A percentile compares a stretch with the other conserved stretches of the same genome.
These are phyloP conservation scores for Eleusine indica DNA, from an alignment of 176 grass and related monocot species.

Conservation along the genomic window DNA sequence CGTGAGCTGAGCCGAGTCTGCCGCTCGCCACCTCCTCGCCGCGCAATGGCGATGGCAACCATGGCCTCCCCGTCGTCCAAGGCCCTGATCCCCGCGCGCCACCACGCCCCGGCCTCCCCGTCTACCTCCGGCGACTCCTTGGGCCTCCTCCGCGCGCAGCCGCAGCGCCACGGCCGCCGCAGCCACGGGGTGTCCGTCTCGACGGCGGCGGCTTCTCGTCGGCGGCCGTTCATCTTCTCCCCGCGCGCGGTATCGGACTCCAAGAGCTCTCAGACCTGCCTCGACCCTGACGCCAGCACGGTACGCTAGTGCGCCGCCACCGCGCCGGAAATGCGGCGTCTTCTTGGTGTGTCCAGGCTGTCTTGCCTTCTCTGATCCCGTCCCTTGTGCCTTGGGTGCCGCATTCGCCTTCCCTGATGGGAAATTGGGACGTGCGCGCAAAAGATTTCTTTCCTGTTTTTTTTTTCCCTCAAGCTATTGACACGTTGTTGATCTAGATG, in stretches of 20 bases:
- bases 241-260: slow-evolving; percentile 85
- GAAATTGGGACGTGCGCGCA: slow-evolving; percentile 19
- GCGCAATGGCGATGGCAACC: slow-evolving; percentile 66
- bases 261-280: slow-evolving; percentile 86
- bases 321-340: slow-evolving; percentile 23
- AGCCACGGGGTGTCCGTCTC: slow-evolving; percentile 8
- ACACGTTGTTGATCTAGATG: slow-evolving; percentile 2
- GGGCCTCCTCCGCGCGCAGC: slow-evolving; percentile 25
- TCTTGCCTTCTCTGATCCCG: slow-evolving; percentile 18
- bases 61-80: slow-evolving; percentile 32
- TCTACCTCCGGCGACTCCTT: slow-evolving; percentile 47
- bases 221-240: slow-evolving; percentile 58
- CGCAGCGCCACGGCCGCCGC: slow-evolving; percentile 28
- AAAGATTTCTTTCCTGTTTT: not conserved
- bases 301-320: slow-evolving; percentile 40
- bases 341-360: slow-evolving; percentile 7
- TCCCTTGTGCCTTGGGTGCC: not conserved
- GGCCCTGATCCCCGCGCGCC: slow-evolving; percentile 31
- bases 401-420: slow-evolving; percentile 30
- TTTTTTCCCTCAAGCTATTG: not conserved
- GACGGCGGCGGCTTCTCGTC: not conserved
- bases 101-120: slow-evolving; percentile 29
- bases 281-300: slow-evolving; percentile 94
- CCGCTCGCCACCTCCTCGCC: slow-evolving; percentile 18
- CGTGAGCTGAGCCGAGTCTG: slow-evolving; percentile 35